Evolutionary conservation across 495 filamentous ascomycete species (phyloP).

Genomic region (Trichocladium uniseriatum): DNA sequence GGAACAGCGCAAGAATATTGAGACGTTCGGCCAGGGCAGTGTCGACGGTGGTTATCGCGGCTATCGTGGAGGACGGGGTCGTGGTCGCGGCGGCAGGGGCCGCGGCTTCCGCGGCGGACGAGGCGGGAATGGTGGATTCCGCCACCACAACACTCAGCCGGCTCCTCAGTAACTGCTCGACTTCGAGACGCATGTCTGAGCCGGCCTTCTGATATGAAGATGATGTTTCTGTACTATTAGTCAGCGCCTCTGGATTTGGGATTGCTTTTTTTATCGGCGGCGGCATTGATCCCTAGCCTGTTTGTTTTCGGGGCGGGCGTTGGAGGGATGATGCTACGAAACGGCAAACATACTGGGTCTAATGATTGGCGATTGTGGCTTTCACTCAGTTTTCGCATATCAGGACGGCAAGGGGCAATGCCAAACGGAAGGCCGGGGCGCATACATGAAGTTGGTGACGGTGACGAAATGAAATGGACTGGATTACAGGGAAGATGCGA

Average conservation of each 20-base stretch:
- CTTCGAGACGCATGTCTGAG: neutral
- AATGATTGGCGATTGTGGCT: neutral
- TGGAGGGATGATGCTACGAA: neutral
- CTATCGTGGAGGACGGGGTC: constrained; percentile 61
- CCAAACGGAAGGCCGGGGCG: too few relatives aligned
- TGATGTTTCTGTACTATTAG: constrained; percentile 13
- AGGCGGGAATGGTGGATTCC: constrained; percentile 29
- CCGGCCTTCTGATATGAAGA: neutral
- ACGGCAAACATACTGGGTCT: neutral
- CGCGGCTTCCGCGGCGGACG: constrained; percentile 43
- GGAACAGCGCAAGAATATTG: constrained; percentile 90
- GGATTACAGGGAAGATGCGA: too few relatives aligned
- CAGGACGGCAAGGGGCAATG: neutral
- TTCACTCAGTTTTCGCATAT: neutral
- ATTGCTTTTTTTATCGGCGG: constrained; percentile 5
- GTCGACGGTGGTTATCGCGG: constrained; percentile 78
- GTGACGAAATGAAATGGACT: too few relatives aligned
- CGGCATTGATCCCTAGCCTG: neutral
- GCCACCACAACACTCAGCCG: constrained; percentile 15
- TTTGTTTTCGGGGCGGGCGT: neutral
- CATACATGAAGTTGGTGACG: too few relatives aligned
- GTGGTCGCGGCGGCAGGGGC: constrained; percentile 43
- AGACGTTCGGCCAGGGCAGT: constrained; percentile 97
- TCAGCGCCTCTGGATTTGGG: constrained; percentile 12
- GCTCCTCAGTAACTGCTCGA: constrained; percentile 20